These are phyloP conservation scores for Talaromyces rugulosus DNA, from an alignment of 2,329 filamentous ascomycete species.

Conservation along the genomic window DNA sequence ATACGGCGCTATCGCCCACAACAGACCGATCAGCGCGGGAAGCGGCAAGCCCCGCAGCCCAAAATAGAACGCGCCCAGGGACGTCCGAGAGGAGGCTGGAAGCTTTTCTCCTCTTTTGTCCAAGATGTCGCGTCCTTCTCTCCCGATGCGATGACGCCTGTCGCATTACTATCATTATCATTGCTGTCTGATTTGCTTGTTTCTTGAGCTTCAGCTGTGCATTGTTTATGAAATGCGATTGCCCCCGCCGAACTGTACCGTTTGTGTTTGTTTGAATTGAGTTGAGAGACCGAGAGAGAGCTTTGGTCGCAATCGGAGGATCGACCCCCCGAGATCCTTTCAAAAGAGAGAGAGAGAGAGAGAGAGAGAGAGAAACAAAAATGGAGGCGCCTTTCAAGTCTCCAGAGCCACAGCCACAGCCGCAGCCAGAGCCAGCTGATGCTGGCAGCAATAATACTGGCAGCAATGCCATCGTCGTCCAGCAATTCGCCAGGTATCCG, in stretches of 20 bases:
- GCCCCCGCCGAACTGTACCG: no score
- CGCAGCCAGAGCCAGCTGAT: conserved; percentile 20
- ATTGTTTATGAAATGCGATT: background rate
- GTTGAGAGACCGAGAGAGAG: background rate
- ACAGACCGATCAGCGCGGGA: background rate
- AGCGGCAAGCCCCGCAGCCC: conserved; percentile 13
- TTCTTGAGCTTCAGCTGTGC: background rate
- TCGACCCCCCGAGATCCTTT: background rate
- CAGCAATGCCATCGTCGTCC: conserved; percentile 27
- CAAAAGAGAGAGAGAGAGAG: background rate
- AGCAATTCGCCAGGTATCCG: conserved; percentile 38
- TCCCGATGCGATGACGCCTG: background rate
- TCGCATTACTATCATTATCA: background rate
- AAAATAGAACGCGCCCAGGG: conserved; percentile 13
- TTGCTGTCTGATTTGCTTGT: background rate
- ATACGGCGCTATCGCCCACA: background rate
- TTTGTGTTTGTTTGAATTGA: background rate
- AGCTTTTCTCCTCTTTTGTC: conserved; percentile 2
- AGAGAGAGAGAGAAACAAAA: background rate
- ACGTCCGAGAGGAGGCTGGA: background rate
- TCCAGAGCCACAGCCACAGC: conserved; percentile 23
- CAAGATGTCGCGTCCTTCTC: background rate
- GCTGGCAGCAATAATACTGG: conserved; percentile 24
- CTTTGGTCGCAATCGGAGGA: background rate
- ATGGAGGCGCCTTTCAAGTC: conserved; percentile 32